phyloP scores from a whole-genome alignment of 768 basidiomycete genomes.

The Pleurotus sapidus region DNA sequence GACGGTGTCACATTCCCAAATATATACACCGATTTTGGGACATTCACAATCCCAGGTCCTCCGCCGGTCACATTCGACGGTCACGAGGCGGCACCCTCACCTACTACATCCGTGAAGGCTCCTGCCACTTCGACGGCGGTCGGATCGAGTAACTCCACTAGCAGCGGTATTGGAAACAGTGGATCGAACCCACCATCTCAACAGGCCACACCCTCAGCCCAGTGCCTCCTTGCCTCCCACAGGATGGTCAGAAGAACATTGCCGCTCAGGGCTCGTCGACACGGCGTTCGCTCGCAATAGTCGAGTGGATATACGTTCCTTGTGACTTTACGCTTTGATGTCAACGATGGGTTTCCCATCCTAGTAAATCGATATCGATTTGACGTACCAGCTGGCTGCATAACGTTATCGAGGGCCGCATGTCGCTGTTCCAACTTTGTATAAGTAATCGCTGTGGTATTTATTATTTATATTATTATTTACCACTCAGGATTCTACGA shows the following conservation, averaged over 20 bases:
- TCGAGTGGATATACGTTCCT: neutral
- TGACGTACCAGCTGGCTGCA: neutral
- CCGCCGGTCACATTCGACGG: constrained; percentile 27
- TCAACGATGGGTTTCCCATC: constrained; percentile 1
- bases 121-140: constrained; percentile 10
- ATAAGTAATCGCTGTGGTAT: neutral
- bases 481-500: neutral
- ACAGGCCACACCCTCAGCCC: constrained; percentile 11
- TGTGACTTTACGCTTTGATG: constrained; percentile 4
- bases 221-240: constrained; percentile 24
- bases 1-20: constrained; percentile 30
- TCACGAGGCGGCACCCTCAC: constrained; percentile 15
- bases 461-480: constrained; percentile 2
- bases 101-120: constrained; percentile 1
- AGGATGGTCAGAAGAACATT: constrained; percentile 17
- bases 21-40: constrained; percentile 30
- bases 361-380: constrained; percentile 7
- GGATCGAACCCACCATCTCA: constrained; percentile 6
- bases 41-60: constrained; percentile 34
- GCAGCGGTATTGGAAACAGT: neutral
- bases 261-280: constrained; percentile 8
- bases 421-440: neutral
- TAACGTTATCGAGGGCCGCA: constrained; percentile 1
- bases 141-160: constrained; percentile 5
- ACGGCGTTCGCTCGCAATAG: constrained; percentile 5